Evolutionary conservation across 768 basidiomycete genomes (phyloP), one percentile per base, ranked within the genome.

Genomic region (Boletus insuetus): DNA sequence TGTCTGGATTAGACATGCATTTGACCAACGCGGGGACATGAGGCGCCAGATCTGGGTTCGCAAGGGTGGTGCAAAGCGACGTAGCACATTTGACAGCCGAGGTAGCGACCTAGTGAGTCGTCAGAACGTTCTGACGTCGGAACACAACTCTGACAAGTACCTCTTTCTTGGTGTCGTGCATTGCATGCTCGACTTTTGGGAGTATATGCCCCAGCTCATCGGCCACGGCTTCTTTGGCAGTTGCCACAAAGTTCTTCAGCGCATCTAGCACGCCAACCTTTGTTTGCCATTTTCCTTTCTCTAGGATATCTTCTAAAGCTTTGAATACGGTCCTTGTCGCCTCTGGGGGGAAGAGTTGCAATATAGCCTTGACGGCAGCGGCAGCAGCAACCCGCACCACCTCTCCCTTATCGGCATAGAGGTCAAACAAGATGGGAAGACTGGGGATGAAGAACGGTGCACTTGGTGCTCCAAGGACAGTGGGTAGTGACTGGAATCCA

Each of bases 131-230:
- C 40, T n/a, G 39, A 40, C 12, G 2, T n/a, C 31, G 20, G 20
- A 44, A 14, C 22, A 34, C 37, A 12, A 42, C 79, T 62, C 42
- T 31, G 40, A 51, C 35, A 19, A 26, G 26, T 56, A 93, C 94
- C 82, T 98, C 96, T 64, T 82, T 73, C 72, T 98, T 98, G 55
- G 96, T 98, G 73, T 98, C 96, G 64, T 96, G 92, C 94, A 98
- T 94, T 6, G 93, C 86, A 35, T 75, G 76, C 69, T 95, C 94
- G 13, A 98, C 85, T 64, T 84, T 87, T 19, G 95, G 95, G 45
- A 98, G 81, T 43, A 91, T 83, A 11, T 77, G 75, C 16, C 84
- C 94, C 37, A 98, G 76, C 66, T 95, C 86, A 32, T 83, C 80
- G n/a, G 92, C 94, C 47, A 97, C 89, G 41, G 80, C 78, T 51